phyloP scores from a whole-genome alignment of 2,329 filamentous ascomycete genomes.

The Orbilia quercus region DNA sequence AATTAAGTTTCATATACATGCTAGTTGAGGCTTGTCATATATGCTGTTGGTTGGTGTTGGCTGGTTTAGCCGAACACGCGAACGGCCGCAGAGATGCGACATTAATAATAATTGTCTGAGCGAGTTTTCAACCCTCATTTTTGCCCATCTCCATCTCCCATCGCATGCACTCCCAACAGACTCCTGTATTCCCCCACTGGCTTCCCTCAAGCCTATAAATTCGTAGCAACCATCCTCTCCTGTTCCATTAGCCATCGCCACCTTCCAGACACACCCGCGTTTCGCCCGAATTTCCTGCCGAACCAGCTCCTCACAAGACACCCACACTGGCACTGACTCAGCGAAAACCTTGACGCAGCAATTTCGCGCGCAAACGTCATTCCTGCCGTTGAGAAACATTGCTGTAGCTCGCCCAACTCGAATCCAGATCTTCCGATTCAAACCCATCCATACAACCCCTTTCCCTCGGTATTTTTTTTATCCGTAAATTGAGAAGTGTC shows the following conservation, averaged over 20 bases:
- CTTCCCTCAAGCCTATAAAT: background rate
- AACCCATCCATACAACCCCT: no score
- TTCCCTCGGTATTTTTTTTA: no score
- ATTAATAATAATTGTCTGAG: slow-evolving; percentile 4
- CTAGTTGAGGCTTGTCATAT: no score
- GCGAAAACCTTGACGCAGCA: slow-evolving; percentile 23
- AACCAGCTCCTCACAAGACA: slow-evolving; percentile 28
- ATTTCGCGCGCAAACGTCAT: slow-evolving; percentile 32
- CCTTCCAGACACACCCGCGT: background rate
- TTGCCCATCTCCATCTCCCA: slow-evolving; percentile 21
- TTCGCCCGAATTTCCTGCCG: slow-evolving; percentile 24
- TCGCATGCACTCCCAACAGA: background rate
- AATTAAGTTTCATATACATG: background rate
- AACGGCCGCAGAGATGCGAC: slow-evolving; percentile 9
- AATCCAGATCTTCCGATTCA: background rate
- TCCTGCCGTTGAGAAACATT: background rate
- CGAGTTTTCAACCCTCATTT: slow-evolving; percentile 44
- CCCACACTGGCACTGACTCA: no score
- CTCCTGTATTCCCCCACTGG: background rate
- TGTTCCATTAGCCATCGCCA: slow-evolving; percentile 3
- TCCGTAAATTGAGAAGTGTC: background rate
- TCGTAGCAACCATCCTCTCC: background rate
- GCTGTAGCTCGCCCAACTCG: slow-evolving; percentile 7
- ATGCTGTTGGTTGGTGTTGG: slow-evolving; percentile 15
- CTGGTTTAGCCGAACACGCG: slow-evolving; percentile 51